A percentile compares a stretch with the other conserved stretches of the same genome.
These are phyloP conservation scores for Cyclotella cryptica DNA, from an alignment of 108 stramenopile genomes.

Conservation along the genomic window DNA sequence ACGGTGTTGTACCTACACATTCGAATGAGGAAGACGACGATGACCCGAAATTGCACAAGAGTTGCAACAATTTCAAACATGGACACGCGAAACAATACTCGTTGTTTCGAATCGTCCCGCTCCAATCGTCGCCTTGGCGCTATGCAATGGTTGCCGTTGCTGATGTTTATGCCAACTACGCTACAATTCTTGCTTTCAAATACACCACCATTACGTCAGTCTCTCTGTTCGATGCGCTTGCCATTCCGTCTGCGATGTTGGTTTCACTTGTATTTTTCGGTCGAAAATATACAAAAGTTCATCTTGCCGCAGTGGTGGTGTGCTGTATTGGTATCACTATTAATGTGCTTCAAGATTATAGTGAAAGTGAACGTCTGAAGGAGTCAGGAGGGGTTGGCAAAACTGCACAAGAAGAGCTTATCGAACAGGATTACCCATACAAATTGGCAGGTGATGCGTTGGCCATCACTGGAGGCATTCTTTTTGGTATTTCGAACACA, in stretches of 20 bases:
- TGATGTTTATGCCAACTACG: slow-evolving; percentile 80
- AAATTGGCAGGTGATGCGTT: slow-evolving; percentile 86
- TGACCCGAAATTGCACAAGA: slow-evolving; percentile 4
- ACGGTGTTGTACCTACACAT: slow-evolving; percentile 6
- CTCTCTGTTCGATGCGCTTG: slow-evolving; percentile 90
- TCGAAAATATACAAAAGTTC: slow-evolving; percentile 69
- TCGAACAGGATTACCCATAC: slow-evolving; percentile 65
- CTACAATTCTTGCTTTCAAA: slow-evolving; percentile 70
- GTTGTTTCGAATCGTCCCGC: slow-evolving; percentile 35
- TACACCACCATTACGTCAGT: slow-evolving; percentile 95
- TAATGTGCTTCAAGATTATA: slow-evolving; percentile 85
- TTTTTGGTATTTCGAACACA: slow-evolving; percentile 91
- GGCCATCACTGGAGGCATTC: slow-evolving; percentile 84
- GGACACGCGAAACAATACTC: slow-evolving; percentile 26
- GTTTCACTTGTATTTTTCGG: slow-evolving; percentile 76
- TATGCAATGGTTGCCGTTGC: slow-evolving; percentile 56
- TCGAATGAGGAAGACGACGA: neutral
- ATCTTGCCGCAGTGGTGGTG: slow-evolving; percentile 79
- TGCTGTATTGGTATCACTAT: slow-evolving; percentile 86
- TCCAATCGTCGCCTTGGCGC: slow-evolving; percentile 24
- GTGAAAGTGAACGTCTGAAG: slow-evolving; percentile 49
- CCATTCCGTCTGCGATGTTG: slow-evolving; percentile 95
- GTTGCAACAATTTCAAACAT: neutral
- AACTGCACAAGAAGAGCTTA: slow-evolving; percentile 41
- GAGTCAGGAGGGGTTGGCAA: slow-evolving; percentile 23